A percentile compares a stretch with the other conserved stretches of the same genome.
Evolutionary conservation across 1,139 yeast genomes (phyloP).

Genomic region (Debaryomyces sp.): DNA sequence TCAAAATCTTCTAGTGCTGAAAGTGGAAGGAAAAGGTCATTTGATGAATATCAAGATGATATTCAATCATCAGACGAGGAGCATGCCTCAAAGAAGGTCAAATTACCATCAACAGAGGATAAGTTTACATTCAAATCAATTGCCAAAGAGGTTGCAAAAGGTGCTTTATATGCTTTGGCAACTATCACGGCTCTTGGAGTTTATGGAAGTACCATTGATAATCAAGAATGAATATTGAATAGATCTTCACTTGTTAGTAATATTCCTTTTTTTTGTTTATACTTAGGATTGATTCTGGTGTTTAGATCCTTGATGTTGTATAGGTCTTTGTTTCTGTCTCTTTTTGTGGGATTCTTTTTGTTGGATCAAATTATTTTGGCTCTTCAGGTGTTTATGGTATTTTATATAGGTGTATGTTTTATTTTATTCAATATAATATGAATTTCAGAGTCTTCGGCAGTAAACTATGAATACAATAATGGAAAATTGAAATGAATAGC

Average conservation of each 20-base stretch:
- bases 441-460: background rate
- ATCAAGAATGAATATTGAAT: constrained; percentile 1
- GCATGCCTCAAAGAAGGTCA: constrained; percentile 2
- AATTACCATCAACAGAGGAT: background rate
- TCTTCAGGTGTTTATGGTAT: background rate
- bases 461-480: no score
- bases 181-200: constrained; percentile 45
- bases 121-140: constrained; percentile 19
- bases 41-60: constrained; percentile 8
- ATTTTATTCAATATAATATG: background rate
- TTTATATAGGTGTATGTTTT: background rate
- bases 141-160: constrained; percentile 39
- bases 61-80: constrained; percentile 6
- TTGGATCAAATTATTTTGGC: background rate
- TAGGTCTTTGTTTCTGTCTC: background rate
- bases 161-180: constrained; percentile 33
- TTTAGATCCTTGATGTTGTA: no score
- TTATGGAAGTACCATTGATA: constrained; percentile 30
- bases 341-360: background rate
- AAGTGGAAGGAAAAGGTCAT: background rate
- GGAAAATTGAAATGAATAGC: no score
- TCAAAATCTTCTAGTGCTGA: background rate
- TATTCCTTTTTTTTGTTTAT: background rate
- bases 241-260: background rate
- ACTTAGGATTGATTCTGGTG: background rate